phyloP scores from a whole-genome alignment of 2,329 filamentous ascomycete genomes.

The Microcyclosporella mali region DNA sequence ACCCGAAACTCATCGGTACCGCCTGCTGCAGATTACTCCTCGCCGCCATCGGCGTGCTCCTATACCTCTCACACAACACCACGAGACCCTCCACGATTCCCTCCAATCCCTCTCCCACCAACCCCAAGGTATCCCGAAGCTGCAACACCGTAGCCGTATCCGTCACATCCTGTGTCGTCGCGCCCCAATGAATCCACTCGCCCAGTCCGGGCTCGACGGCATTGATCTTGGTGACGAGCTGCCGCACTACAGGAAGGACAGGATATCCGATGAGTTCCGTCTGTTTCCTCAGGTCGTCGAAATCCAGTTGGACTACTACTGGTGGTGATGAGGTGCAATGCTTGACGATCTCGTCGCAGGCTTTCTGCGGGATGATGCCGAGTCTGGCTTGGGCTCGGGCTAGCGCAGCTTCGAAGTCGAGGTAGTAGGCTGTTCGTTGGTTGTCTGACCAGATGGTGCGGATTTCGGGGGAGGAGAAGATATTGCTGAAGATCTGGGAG shows the following conservation, averaged over 20 bases:
- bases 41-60: constrained; percentile 25
- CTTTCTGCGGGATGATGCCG: constrained; percentile 27
- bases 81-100: constrained; percentile 15
- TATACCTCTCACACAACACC: constrained; percentile 20
- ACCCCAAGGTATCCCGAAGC: constrained; percentile 22
- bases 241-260: constrained; percentile 24
- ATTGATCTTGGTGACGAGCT: constrained; percentile 25
- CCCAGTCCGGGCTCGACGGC: constrained; percentile 21
- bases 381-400: constrained; percentile 26
- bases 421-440: constrained; percentile 24
- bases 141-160: constrained; percentile 28
- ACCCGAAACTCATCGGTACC: constrained; percentile 28
- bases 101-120: constrained; percentile 17
- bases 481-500: constrained; percentile 27
- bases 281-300: constrained; percentile 20
- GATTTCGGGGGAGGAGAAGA: constrained; percentile 25
- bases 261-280: constrained; percentile 27
- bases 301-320: constrained; percentile 18
- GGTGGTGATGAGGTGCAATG: constrained; percentile 21
- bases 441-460: constrained; percentile 27
- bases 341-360: constrained; percentile 25
- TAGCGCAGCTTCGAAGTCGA: constrained; percentile 27
- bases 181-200: constrained; percentile 29
- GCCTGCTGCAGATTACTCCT: constrained; percentile 28
- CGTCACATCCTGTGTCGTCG: constrained; percentile 27